Evolutionary conservation across 805 yeast genomes (phyloP).

Genomic region (Hanseniaspora opuntiae): DNA sequence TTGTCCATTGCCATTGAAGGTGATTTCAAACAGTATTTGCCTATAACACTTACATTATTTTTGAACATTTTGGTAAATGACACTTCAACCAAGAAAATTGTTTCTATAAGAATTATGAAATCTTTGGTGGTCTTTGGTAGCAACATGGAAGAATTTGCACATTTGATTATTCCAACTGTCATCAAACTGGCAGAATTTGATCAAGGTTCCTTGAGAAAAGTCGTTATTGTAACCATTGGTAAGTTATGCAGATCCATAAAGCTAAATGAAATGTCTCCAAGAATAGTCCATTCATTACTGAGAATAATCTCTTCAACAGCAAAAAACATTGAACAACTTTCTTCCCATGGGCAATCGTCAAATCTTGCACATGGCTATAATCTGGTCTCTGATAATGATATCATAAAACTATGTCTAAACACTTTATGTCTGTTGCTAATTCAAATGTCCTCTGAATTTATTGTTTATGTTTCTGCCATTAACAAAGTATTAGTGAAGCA

Average conservation of each 20-base stretch:
- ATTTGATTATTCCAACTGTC: conserved; percentile 73
- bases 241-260: conserved; percentile 59
- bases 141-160: conserved; percentile 77
- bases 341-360: background rate
- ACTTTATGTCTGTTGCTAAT: conserved; percentile 62
- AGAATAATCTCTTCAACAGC: conserved; percentile 38
- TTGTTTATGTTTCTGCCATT: conserved; percentile 74
- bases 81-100: conserved; percentile 43
- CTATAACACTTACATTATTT: conserved; percentile 62
- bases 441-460: conserved; percentile 75
- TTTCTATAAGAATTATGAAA: conserved; percentile 60
- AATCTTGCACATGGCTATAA: conserved; percentile 6
- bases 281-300: conserved; percentile 75
- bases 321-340: conserved; percentile 15
- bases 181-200: conserved; percentile 70
- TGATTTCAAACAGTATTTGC: conserved; percentile 75
- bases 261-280: conserved; percentile 74
- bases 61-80: conserved; percentile 66
- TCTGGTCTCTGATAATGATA: conserved; percentile 27
- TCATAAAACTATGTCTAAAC: conserved; percentile 54
- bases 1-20: conserved; percentile 79
- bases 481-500: conserved; percentile 50
- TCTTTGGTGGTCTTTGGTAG: conserved; percentile 78
- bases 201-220: conserved; percentile 41
- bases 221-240: conserved; percentile 74